Percentiles rank a stretch among this genome's conserved stretches.
phyloP scores from a whole-genome alignment of 352 stramenopile species.

The Phytophthora multivora region DNA sequence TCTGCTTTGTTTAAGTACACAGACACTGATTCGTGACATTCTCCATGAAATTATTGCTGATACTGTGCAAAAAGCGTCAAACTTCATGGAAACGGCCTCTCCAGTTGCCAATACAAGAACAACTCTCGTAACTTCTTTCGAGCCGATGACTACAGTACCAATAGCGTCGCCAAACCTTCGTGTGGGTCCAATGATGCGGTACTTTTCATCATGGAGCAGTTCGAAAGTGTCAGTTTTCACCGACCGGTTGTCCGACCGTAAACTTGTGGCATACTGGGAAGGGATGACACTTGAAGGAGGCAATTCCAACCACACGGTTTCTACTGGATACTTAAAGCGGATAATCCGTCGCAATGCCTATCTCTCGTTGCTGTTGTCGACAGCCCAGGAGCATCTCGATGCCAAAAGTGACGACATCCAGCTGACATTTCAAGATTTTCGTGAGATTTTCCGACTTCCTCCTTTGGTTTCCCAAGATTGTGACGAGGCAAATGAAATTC shows the following conservation, averaged over 20 bases:
- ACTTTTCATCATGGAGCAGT: slow-evolving; percentile 3
- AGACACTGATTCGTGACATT: neutral
- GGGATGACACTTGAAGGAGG: slow-evolving; percentile 16
- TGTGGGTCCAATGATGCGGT: slow-evolving; percentile 20
- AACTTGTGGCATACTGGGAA: slow-evolving; percentile 23
- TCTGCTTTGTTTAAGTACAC: neutral
- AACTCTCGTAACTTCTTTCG: slow-evolving; percentile 14
- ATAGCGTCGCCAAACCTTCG: slow-evolving; percentile 3
- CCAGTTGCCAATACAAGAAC: too few relatives aligned
- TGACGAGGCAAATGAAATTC: slow-evolving; percentile 3
- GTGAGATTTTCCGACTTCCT: slow-evolving; percentile 10
- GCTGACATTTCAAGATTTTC: slow-evolving; percentile 11
- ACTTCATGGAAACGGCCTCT: too few relatives aligned
- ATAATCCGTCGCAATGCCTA: slow-evolving; percentile 15
- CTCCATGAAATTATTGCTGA: slow-evolving; percentile 3
- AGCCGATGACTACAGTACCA: slow-evolving; percentile 8
- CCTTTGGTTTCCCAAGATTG: neutral
- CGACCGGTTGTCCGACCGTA: slow-evolving; percentile 11
- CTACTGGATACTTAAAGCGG: slow-evolving; percentile 2
- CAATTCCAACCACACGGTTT: slow-evolving; percentile 10
- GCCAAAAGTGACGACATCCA: slow-evolving; percentile 13
- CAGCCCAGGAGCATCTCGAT: neutral
- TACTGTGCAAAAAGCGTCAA: neutral
- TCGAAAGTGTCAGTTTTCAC: slow-evolving; percentile 3
- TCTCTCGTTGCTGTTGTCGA: slow-evolving; percentile 16